Evolutionary conservation across 495 filamentous ascomycete genomes (phyloP).

Genomic region (Margaritispora aquatica): DNA sequence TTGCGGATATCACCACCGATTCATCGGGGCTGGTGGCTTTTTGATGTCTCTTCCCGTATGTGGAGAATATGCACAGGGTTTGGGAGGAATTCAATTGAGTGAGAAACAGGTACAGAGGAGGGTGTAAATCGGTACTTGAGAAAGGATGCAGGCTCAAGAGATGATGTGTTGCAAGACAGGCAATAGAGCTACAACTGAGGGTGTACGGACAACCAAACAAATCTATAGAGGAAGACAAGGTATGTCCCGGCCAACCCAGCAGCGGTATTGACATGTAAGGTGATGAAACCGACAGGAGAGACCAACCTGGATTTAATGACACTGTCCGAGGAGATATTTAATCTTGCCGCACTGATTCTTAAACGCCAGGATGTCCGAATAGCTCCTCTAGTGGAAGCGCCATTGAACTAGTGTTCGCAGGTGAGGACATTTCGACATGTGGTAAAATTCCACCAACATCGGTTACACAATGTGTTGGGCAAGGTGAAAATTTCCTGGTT

Average conservation of each 20-base stretch:
- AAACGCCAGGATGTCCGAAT: too few species aligned
- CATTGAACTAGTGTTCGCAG: too few species aligned
- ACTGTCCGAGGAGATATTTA: neutral
- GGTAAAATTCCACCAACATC: too few species aligned
- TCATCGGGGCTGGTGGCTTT: neutral
- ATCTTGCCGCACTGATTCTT: too few species aligned
- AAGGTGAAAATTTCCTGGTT: too few species aligned
- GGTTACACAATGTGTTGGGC: too few species aligned
- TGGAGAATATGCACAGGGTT: neutral
- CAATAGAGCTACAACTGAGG: neutral
- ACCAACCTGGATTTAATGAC: neutral
- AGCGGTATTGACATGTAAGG: neutral
- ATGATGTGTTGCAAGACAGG: neutral
- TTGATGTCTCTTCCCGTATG: neutral
- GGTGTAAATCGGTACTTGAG: neutral
- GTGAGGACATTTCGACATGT: too few species aligned
- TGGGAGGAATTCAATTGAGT: neutral
- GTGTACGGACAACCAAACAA: neutral
- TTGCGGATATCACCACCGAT: constrained; percentile 5
- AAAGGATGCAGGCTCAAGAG: neutral
- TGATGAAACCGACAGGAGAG: neutral
- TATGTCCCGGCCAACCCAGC: neutral
- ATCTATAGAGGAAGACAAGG: neutral
- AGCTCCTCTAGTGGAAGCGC: too few species aligned
- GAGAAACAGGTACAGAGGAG: neutral